Conservation (phyloP, 2,329 filamentous ascomycete species). For the Diaporthe australafricana region DNA sequence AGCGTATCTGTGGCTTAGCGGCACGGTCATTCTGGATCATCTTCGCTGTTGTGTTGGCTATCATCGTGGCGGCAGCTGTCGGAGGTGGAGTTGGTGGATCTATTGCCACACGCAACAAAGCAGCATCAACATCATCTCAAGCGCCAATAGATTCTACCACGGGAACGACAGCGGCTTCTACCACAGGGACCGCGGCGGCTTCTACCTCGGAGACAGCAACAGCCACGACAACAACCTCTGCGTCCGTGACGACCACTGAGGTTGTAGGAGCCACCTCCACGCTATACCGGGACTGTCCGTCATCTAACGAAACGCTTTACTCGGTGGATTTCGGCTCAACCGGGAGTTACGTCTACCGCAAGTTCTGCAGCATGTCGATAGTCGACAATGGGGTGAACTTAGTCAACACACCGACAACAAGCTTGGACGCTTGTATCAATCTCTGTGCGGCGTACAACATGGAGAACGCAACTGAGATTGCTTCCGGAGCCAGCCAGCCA, state of each 20-base stretch:
- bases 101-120: background rate
- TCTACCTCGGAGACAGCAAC: background rate
- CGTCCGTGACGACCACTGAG: background rate
- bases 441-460: background rate
- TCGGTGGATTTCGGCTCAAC: background rate
- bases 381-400: background rate
- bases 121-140: background rate
- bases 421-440: background rate
- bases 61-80: background rate
- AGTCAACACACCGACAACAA: background rate
- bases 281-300: background rate
- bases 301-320: background rate
- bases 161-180: too few relatives aligned
- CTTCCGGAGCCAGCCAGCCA: conserved; percentile 2
- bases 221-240: background rate
- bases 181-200: too few relatives aligned
- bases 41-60: background rate
- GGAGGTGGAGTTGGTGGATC: background rate
- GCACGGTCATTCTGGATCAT: background rate
- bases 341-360: background rate
- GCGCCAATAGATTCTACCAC: too few relatives aligned
- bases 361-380: background rate
- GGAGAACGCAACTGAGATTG: background rate
- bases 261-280: background rate
- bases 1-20: background rate